Base-by-base conservation (phyloP, 345 rosid genomes). In the Excoecaria agallocha region DNA sequence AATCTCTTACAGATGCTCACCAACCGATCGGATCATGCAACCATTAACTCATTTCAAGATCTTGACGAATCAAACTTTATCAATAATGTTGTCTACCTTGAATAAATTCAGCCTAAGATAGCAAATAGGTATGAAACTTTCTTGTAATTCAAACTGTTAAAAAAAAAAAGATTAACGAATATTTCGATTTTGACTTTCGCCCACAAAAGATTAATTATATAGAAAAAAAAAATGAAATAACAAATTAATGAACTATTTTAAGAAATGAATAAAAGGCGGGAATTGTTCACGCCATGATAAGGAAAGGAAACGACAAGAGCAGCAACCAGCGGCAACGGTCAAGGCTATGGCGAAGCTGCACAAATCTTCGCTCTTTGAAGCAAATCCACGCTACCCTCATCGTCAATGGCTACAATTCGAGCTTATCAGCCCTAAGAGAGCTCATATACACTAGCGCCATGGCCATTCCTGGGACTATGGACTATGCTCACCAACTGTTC, bases 401-500 rank as follows among this genome's bases (percentile, higher is more conserved):
- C 22, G 57, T 77, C 22, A 84, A 83, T 25, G 90, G 91, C 38
- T 85, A 89, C 89, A 85, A 89, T 43, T 79, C 88, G 8, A 68
- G 79, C 24, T 73, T 74, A 9, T 69, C 77, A 7, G 78, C 89
- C 30, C 82, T 87, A 41, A 81, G 93, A 65, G 93, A 91, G 78
- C 83, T 91, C 12, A 65, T 90, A 55, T 90, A 82, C 75, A 78
- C 79, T 0, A 50, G 80, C 5, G 83, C 91, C 0, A 60, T 89
- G 35, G 85, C 76, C 0, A 61, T 89, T 71, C 76, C 87, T 0
- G 86, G 91, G 43, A 76, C 89, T 19, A 81, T 89, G 39, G 68
- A 74, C 15, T 85, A 89, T 51, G 96, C 90, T 49, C 89, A 85
- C 81, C 78, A 87, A 68, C 0, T 89, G 88, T 89, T 90, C 77